Conservation (phyloP, 1,284 basidiomycete genomes). For the Spongispora temasekensis region DNA sequence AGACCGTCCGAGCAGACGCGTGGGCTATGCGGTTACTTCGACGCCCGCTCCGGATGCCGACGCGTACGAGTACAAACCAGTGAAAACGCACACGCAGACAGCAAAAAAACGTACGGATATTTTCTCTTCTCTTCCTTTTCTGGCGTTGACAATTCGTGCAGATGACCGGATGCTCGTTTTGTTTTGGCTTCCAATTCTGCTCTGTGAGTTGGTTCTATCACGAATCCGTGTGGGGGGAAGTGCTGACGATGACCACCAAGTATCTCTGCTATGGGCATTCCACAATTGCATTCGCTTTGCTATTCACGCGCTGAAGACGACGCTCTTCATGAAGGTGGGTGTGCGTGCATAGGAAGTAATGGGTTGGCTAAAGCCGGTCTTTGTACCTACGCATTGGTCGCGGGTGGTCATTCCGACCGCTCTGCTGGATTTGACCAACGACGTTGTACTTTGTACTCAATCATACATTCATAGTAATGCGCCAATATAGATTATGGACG, state of each 20-base stretch:
- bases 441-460: conserved; percentile 20
- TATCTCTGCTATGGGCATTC: conserved; percentile 69
- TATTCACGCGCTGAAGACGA: conserved; percentile 53
- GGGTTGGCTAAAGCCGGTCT: conserved; percentile 8
- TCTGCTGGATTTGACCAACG: conserved; percentile 21
- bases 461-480: conserved; percentile 23
- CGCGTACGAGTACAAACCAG: conserved; percentile 63
- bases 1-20: conserved; percentile 32
- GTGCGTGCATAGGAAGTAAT: conserved; percentile 36
- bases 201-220: conserved; percentile 53
- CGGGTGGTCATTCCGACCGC: conserved; percentile 15
- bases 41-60: conserved; percentile 67
- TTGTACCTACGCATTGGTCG: conserved; percentile 1
- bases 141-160: conserved; percentile 32
- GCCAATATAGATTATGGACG: conserved; percentile 39
- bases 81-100: conserved; percentile 51
- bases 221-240: conserved; percentile 8
- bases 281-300: conserved; percentile 59
- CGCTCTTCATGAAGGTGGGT: conserved; percentile 49
- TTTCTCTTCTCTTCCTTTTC: background rate
- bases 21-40: conserved; percentile 53
- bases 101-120: conserved; percentile 67
- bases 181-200: conserved; percentile 92
- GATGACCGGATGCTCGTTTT: conserved; percentile 91
- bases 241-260: conserved; percentile 40